Conservation (phyloP, 805 yeast genomes). For the Pichia cephalocereana region DNA sequence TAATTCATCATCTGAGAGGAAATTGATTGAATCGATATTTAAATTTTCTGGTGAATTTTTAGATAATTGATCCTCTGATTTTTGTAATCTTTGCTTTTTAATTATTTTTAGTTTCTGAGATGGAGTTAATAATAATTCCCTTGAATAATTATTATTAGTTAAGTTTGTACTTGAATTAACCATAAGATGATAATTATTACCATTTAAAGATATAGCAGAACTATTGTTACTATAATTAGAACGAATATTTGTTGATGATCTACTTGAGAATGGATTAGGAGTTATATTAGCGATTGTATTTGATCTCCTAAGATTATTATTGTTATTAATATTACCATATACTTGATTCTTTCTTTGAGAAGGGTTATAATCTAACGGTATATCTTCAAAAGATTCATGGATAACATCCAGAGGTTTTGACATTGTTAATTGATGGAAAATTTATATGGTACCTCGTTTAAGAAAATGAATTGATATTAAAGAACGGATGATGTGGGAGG, state of each 20-base stretch:
- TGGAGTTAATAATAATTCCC: slow-evolving; percentile 16
- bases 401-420: slow-evolving; percentile 21
- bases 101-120: slow-evolving; percentile 21
- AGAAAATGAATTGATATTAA: too few relatives aligned
- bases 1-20: slow-evolving; percentile 42
- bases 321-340: background rate
- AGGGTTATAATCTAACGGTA: slow-evolving; percentile 9
- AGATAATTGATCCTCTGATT: slow-evolving; percentile 3
- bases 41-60: slow-evolving; percentile 10
- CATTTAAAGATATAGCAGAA: background rate
- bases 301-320: background rate
- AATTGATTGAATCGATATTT: slow-evolving; percentile 23
- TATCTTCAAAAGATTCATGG: slow-evolving; percentile 29
- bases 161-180: background rate
- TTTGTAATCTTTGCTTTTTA: slow-evolving; percentile 10
- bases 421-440: background rate
- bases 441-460: too few relatives aligned
- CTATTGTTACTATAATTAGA: background rate
- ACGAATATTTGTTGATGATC: background rate
- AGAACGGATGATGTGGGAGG: too few relatives aligned
- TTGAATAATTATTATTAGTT: slow-evolving; percentile 1
- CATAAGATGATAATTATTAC: background rate
- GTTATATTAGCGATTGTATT: background rate
- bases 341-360: background rate
- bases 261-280: background rate